Evolutionary conservation across 371 early-diverging fungal species (phyloP), one percentile per base, ranked within the genome.

Genomic region (Nematocida displodere): DNA sequence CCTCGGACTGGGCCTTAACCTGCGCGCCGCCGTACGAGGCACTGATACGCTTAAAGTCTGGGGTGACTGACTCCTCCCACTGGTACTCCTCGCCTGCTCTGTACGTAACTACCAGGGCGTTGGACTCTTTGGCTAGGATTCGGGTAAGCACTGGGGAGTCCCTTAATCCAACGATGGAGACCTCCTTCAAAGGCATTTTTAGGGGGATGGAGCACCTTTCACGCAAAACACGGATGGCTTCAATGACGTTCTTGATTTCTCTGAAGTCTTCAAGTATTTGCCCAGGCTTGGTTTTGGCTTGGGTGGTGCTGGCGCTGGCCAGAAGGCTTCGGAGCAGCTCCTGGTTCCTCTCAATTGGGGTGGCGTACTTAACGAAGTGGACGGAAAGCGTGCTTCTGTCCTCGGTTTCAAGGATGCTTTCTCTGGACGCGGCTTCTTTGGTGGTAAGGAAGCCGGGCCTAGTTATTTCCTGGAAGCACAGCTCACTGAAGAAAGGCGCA

Each of bases 401-500:
- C 89, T 89, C 77, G 93, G 86, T 85, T 89, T 90, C 77, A 86
- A 85, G 64, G 95, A 94, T 13, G 93, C 85, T 17, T 87, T 88
- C 83, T 90, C 91, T 84, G 86, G 87, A 91, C 91, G 40, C 87
- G 89, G 62, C 88, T 90, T 34, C 95, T 95, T 89, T 91, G 92
- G 42, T 86, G 85, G 84, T 28, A 17, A 13, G 34, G 17, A 7
- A 13, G 31, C 5, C 13, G 22, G 28, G 8, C 8, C 58, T 39
- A 8, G 5, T 42, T 62, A 62, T 20, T 66, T 87, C 87, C 85
- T 93, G 95, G 85, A 92, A 99, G 89, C 93, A 93, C 86, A 87
- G 90, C 87, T 99, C 99, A 55, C 90, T 87, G 84, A 97, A 86
- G 88, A 92, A 97, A 17, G 98, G 98, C 29, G 95, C 92, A 87